Evolutionary conservation across 139 green algal species (phyloP).

Genomic region (Coccomyxa sp.): DNA sequence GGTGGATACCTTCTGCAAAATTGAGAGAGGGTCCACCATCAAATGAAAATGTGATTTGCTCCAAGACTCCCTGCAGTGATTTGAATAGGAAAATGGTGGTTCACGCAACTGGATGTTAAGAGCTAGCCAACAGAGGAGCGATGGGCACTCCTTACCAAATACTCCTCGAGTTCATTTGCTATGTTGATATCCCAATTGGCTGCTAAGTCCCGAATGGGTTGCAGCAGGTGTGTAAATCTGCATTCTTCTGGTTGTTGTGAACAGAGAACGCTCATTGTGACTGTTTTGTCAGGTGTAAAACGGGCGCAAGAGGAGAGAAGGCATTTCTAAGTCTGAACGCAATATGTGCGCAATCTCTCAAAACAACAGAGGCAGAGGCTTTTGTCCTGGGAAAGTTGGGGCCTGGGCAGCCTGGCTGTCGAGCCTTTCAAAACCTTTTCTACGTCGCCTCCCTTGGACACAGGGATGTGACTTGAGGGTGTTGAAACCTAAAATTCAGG

Average conservation of each 20-base stretch:
- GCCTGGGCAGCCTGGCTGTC: no score
- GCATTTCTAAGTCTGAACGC: no score
- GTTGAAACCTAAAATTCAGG: no score
- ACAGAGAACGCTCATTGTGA: background rate
- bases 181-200: constrained; percentile 85
- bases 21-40: constrained; percentile 59
- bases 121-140: background rate
- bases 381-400: no score
- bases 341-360: no score
- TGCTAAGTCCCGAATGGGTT: constrained; percentile 78
- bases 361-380: no score
- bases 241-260: constrained; percentile 30
- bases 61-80: constrained; percentile 52
- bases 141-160: constrained; percentile 43
- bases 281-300: no score
- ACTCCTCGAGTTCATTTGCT: constrained; percentile 80
- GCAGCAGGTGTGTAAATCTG: constrained; percentile 65
- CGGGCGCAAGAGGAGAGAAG: no score
- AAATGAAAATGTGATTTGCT: constrained; percentile 66
- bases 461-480: no score
- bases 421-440: no score
- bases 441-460: no score
- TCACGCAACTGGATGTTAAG: background rate
- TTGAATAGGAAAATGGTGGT: background rate
- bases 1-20: constrained; percentile 65